Percentiles rank a stretch among this genome's conserved stretches.
These are phyloP conservation scores for Arthrobotrys pseudoclavata DNA, from an alignment of 2,329 filamentous ascomycete species.

Conservation along the genomic window DNA sequence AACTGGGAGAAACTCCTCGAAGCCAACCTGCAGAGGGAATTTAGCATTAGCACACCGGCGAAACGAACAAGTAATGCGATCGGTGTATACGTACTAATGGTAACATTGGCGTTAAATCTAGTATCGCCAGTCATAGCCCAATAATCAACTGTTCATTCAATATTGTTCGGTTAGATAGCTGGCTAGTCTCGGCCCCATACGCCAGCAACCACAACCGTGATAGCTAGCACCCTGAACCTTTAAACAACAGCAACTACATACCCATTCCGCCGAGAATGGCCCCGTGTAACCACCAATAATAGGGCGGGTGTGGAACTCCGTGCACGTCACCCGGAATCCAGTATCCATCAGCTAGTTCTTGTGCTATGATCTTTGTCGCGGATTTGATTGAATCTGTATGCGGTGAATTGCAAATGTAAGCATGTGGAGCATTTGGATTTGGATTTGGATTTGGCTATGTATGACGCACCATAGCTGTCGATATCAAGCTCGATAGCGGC, in stretches of 20 bases:
- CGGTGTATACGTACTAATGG: slow-evolving; percentile 73
- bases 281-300: slow-evolving; percentile 56
- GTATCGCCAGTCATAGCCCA: slow-evolving; percentile 85
- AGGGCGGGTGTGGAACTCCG: slow-evolving; percentile 43
- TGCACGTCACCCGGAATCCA: slow-evolving; percentile 45
- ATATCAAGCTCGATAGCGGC: slow-evolving; percentile 47
- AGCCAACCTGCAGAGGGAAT: slow-evolving; percentile 79
- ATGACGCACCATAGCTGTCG: slow-evolving; percentile 44
- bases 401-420: background rate
- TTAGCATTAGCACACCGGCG: background rate
- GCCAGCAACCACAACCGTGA: background rate
- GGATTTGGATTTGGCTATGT: background rate
- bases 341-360: slow-evolving; percentile 44
- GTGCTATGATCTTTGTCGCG: slow-evolving; percentile 47
- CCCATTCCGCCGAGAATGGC: slow-evolving; percentile 43
- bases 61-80: background rate
- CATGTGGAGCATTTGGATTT: background rate
- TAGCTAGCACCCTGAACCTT: background rate
- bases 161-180: background rate
- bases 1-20: slow-evolving; percentile 68
- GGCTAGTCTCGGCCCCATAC: background rate
- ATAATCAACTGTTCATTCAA: slow-evolving; percentile 74
- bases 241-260: slow-evolving; percentile 9
- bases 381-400: slow-evolving; percentile 46
- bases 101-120: slow-evolving; percentile 77